Conservation (phyloP, 176 grass and related monocot genomes). For the Elymus sibiricus region DNA sequence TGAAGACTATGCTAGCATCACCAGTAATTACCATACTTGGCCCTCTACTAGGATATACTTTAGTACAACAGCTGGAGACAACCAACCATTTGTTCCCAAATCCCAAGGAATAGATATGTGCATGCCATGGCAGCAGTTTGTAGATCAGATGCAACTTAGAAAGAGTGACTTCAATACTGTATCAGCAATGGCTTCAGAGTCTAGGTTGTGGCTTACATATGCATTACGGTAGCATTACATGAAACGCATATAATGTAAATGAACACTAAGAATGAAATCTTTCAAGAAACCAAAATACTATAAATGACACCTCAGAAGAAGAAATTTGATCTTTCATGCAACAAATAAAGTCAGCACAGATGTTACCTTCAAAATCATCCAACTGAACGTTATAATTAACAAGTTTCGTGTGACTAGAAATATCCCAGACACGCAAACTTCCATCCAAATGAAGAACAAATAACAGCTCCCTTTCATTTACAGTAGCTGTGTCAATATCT, state of each 20-base stretch:
- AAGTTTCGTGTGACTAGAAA: slow-evolving; percentile 60
- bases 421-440: slow-evolving; percentile 84
- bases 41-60: slow-evolving; percentile 6
- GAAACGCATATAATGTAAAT: neutral
- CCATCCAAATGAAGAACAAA: slow-evolving; percentile 88
- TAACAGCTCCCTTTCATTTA: slow-evolving; percentile 66
- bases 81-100: neutral
- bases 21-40: neutral
- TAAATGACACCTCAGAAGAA: neutral
- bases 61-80: neutral
- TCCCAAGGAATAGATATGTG: neutral
- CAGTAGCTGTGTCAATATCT: slow-evolving; percentile 67
- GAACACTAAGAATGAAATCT: neutral
- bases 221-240: slow-evolving; percentile 10
- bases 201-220: neutral
- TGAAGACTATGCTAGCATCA: slow-evolving; percentile 20
- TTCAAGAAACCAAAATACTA: slow-evolving; percentile 13
- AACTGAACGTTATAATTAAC: slow-evolving; percentile 52
- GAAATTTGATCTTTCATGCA: slow-evolving; percentile 20
- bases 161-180: slow-evolving; percentile 5
- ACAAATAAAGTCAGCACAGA: slow-evolving; percentile 26
- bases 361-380: slow-evolving; percentile 67
- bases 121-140: neutral
- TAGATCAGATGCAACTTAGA: neutral
- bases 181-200: slow-evolving; percentile 11